phyloP scores from a whole-genome alignment of 345 rosid genomes.

The Ricinus communis region DNA sequence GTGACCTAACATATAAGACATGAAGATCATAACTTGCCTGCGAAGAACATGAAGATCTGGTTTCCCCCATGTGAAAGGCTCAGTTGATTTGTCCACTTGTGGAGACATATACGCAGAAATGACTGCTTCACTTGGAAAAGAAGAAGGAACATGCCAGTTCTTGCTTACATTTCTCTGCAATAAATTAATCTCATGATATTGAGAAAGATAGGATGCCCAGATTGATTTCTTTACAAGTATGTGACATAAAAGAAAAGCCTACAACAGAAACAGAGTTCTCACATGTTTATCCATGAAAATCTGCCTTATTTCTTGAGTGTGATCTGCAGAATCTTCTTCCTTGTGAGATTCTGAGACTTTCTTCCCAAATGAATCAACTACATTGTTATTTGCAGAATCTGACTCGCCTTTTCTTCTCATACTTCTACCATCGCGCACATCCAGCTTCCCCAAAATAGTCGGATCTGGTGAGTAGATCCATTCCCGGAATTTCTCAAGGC shows the following conservation, averaged over 20 bases:
- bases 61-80: slow-evolving; percentile 89
- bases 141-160: slow-evolving; percentile 90
- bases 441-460: slow-evolving; percentile 65
- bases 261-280: slow-evolving; percentile 20
- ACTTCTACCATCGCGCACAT: slow-evolving; percentile 36
- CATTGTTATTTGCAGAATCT: slow-evolving; percentile 12
- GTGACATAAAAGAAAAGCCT: slow-evolving; percentile 5
- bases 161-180: slow-evolving; percentile 94
- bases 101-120: slow-evolving; percentile 74
- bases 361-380: slow-evolving; percentile 30
- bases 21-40: slow-evolving; percentile 46
- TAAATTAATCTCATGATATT: slow-evolving; percentile 14
- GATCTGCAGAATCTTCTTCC: slow-evolving; percentile 32
- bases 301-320: slow-evolving; percentile 49
- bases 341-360: slow-evolving; percentile 28
- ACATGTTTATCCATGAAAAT: slow-evolving; percentile 90
- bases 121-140: slow-evolving; percentile 90
- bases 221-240: neutral
- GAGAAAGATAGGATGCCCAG: slow-evolving; percentile 4
- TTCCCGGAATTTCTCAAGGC: slow-evolving; percentile 79
- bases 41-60: slow-evolving; percentile 78
- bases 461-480: slow-evolving; percentile 99
- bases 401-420: slow-evolving; percentile 44
- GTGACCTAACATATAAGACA: slow-evolving; percentile 4
- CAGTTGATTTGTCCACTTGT: slow-evolving; percentile 93